phyloP scores from a whole-genome alignment of 2,329 filamentous ascomycete genomes.

The Cercospora sp. region DNA sequence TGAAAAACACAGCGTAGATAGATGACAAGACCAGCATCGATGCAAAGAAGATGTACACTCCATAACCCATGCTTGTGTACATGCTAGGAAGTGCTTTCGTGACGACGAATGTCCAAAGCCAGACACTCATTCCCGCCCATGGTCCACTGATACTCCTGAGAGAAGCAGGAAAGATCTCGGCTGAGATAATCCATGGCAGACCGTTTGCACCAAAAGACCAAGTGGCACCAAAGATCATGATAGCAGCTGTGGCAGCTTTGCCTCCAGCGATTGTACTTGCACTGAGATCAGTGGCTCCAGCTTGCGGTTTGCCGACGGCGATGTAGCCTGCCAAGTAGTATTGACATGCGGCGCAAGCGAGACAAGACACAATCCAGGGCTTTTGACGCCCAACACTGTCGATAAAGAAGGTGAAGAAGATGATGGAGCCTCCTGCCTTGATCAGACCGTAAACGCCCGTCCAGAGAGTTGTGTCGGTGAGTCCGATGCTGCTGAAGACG shows the following conservation, averaged over 20 bases:
- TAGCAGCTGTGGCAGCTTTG: constrained; percentile 43
- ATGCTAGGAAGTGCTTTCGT: constrained; percentile 46
- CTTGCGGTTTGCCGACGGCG: constrained; percentile 38
- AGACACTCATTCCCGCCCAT: constrained; percentile 40
- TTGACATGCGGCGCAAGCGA: constrained; percentile 41
- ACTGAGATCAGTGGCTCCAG: constrained; percentile 32
- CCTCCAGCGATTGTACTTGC: constrained; percentile 41
- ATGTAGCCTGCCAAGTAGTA: constrained; percentile 44
- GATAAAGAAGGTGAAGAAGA: constrained; percentile 43
- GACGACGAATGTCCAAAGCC: constrained; percentile 42
- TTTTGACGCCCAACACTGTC: constrained; percentile 41
- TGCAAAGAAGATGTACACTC: constrained; percentile 47
- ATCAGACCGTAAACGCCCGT: constrained; percentile 43
- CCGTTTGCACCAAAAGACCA: constrained; percentile 46
- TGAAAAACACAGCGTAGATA: constrained; percentile 44
- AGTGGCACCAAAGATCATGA: constrained; percentile 44
- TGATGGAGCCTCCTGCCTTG: constrained; percentile 41
- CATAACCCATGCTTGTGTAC: constrained; percentile 44
- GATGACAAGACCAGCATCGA: constrained; percentile 40
- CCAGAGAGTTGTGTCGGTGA: constrained; percentile 40
- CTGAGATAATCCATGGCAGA: constrained; percentile 47
- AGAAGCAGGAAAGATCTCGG: constrained; percentile 46
- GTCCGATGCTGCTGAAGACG: constrained; percentile 41
- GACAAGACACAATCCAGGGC: constrained; percentile 43
- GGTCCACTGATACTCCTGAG: constrained; percentile 44